These are phyloP conservation scores for Mortierella hygrophila DNA, from an alignment of 192 early-diverging fungal species.

Conservation along the genomic window DNA sequence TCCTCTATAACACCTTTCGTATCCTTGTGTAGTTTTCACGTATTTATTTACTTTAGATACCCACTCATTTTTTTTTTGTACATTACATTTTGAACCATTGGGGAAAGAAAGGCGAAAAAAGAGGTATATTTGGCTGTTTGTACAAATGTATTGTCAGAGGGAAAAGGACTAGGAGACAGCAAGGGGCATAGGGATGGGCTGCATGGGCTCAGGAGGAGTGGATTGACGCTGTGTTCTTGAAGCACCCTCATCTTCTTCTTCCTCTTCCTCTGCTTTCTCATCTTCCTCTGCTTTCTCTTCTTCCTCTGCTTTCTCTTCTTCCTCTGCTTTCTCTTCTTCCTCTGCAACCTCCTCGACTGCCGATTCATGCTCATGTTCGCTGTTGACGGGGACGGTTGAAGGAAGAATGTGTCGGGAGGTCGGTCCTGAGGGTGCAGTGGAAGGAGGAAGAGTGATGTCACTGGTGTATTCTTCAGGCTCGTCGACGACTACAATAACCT, in stretches of 20 bases:
- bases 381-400: background rate
- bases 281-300: background rate
- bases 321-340: background rate
- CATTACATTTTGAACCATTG: background rate
- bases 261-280: background rate
- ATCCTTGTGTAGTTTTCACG: background rate
- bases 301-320: background rate
- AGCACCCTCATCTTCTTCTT: background rate
- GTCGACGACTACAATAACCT: background rate
- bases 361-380: background rate
- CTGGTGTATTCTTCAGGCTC: background rate
- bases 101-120: too few relatives aligned
- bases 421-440: background rate
- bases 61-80: background rate
- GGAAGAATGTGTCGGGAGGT: background rate
- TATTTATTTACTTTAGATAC: too few relatives aligned
- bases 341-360: background rate
- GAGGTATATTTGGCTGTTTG: slow-evolving; percentile 5
- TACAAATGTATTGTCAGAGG: background rate
- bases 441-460: background rate
- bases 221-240: background rate
- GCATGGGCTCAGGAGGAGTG: background rate
- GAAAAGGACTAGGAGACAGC: slow-evolving; percentile 11
- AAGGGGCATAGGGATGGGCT: slow-evolving; percentile 1
- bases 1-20: slow-evolving; percentile 40